Base-by-base conservation (phyloP, 177 flowering plant genomes). In the Vitis hybrid region DNA sequence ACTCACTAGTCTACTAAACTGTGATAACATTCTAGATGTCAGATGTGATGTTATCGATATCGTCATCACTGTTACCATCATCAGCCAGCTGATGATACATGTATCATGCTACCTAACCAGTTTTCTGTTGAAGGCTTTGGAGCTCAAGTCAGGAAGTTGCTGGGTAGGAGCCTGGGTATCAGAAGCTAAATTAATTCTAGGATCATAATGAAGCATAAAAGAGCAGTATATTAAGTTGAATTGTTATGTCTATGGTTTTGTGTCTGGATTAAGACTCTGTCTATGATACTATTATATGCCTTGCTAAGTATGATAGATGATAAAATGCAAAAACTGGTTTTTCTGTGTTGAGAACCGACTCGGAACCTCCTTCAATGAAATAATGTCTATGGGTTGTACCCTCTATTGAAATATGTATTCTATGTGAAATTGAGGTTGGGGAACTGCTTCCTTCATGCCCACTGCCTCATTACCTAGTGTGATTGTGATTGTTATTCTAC, bases 1-100 rank as follows among this genome's bases (percentile, higher is more conserved):
- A 18, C 61, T 70, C 51, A 14, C 63, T 64, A 51, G 70, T 65
- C 71, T 62, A 54, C 54, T 66, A 5, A 71, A 65, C 52, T 56
- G 27, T 70, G 54, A 48, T 30, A 11, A 55, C 19, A 14, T 62
- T 62, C 9, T 58, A 59, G 72, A 70, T 72, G 56, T 46, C 50
- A 1, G 56, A 51, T 15, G 64, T 62, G 12, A 62, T 60, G 62
- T 40, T n/a, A 40, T 6, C 11, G n/a, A 32, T 57, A 57, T 57
- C 48, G 3, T 32, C n/a, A 67, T 46, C 19, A 4, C 62, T 68
- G 62, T 60, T 60, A 16, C 51, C 12, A 18, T 58, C 59, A 35
- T 64, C 52, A 32, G 51, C 35, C 65, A 51, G 77, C 46, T 58
- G 65, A 46, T 32, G 66, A 64, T 65, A 60, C 11, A 48, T 11